Evolutionary conservation across 202 grass and related monocot genomes (phyloP), one percentile per base, ranked within the genome.

Genomic region (Eragrostis tef): DNA sequence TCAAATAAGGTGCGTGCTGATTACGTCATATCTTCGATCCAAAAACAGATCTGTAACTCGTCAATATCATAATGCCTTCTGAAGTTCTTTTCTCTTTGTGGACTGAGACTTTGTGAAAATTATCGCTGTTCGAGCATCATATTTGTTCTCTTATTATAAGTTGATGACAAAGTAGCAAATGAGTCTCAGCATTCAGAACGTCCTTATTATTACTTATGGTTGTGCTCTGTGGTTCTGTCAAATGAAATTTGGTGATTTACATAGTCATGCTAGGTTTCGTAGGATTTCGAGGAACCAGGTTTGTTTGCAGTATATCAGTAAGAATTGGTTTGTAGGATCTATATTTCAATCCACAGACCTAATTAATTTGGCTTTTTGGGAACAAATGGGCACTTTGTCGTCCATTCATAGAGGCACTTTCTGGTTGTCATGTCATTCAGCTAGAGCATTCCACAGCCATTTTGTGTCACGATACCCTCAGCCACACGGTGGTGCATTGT

Each of bases 1-100:
- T 31, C 70, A 5, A 59, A 58, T 12, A 86, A 86, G 77, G 84
- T 86, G 10, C 49, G 26, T 13, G 17, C 12, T 41, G 36, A 58
- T 5, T 7, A 9, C 14, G 2, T 22, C 49, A 22, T 74, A 7
- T 12, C 2, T 64, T 77, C 4, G 44, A 44, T 25, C 57, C 57
- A 21, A 59, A 42, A 44, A 6, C 1, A 16, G 46, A 27, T 51
- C 15, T 43, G 6, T 42, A 12, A 14, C 6, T 75, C 8, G 21
- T 12, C 5, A 7, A 2, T 3, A 57, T 16, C 20, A 10, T 16
- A 59, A 3, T 24, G 5, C 24, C 10, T 60, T 44, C 0, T 31
- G 10, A 9, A 24, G 16, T 81, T 11, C 2, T 11, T 19, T 39
- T 24, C 52, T 31, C 44, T 50, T 6, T n/a, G 3, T 26, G 16